Evolutionary conservation across 163 green algal genomes (phyloP), one percentile per base, ranked within the genome.

Genomic region (Trebouxia gelatinosa): DNA sequence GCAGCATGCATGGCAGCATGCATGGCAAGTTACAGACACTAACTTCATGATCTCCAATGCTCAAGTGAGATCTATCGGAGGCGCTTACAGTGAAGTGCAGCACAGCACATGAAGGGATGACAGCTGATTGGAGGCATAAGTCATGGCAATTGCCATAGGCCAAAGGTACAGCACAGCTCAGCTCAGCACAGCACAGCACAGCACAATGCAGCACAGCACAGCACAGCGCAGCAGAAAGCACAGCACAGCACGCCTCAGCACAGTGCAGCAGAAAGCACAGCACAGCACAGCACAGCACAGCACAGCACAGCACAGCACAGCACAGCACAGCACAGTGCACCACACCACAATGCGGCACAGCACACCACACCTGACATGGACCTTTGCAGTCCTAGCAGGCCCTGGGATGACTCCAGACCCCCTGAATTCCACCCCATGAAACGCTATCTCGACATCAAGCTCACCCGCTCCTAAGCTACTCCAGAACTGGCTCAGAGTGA

Each of bases 401-500:
- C 67, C 40, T 40, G 67, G 65, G 82, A 67, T 31, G 66, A 66
- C 29, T 70, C 67, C 57, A 85, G 62, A 59, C 57, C 68, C 54
- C 76, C 78, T 35, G 6, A 82, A 48, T 51, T 78, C 29, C 62
- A 97, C 54, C 6, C 92, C 93, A 75, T 96, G 88, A 79, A 97
- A 97, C 2, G 72, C 76, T 23, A 97, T 21, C 77, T 94, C 82
- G 6, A 90, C 74, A 50, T 86, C 65, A 32, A 93, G 62, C 13
- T 58, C 70, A 62, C 70, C 65, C 3, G 64, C 67, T 1, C 89
- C 90, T 26, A 84, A 76, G 82, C 83, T 89, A 82, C 74, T 92
- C 94, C 94, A 98, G 71, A 94, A 94, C 85, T 96, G 93, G 16
- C 87, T 89, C 37, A 97, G 58, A 0, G 92, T 95, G 5, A 97